Percentiles rank a stretch among this genome's conserved stretches.
Conservation (phyloP, 2,329 filamentous ascomycete genomes). For the Metarhizium guizhouense region DNA sequence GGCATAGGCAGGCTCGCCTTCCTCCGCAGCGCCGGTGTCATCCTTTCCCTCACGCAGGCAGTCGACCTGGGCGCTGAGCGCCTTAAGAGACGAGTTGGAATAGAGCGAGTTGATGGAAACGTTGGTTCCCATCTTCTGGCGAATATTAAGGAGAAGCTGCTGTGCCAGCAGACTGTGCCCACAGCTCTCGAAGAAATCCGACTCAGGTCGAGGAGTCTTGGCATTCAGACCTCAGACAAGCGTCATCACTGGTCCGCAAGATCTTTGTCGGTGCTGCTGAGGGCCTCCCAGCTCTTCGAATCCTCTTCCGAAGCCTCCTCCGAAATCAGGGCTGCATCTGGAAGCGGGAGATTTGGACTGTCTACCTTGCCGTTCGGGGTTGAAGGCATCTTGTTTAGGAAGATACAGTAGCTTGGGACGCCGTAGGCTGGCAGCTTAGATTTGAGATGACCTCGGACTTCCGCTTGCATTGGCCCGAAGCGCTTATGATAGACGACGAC, state of each 20-base stretch:
- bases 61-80: conserved; percentile 21
- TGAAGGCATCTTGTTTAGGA: conserved; percentile 50
- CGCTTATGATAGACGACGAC: conserved; percentile 33
- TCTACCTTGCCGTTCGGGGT: conserved; percentile 75
- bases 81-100: conserved; percentile 15
- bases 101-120: conserved; percentile 24
- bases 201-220: conserved; percentile 42
- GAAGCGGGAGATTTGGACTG: conserved; percentile 69
- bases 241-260: conserved; percentile 53
- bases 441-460: conserved; percentile 58
- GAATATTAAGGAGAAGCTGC: conserved; percentile 59
- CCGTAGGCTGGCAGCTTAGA: conserved; percentile 37
- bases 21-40: conserved; percentile 21
- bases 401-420: conserved; percentile 25
- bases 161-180: conserved; percentile 49
- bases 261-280: conserved; percentile 29
- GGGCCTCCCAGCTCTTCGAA: conserved; percentile 42
- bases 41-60: conserved; percentile 11
- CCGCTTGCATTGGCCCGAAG: conserved; percentile 37
- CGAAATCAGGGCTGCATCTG: conserved; percentile 47
- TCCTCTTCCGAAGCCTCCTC: conserved; percentile 34
- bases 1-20: conserved; percentile 41
- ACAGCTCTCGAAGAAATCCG: conserved; percentile 29
- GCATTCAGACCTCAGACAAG: conserved; percentile 59
- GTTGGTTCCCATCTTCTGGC: conserved; percentile 19